phyloP scores from a whole-genome alignment of 2,329 filamentous ascomycete species.

The Venturia oleaginea region DNA sequence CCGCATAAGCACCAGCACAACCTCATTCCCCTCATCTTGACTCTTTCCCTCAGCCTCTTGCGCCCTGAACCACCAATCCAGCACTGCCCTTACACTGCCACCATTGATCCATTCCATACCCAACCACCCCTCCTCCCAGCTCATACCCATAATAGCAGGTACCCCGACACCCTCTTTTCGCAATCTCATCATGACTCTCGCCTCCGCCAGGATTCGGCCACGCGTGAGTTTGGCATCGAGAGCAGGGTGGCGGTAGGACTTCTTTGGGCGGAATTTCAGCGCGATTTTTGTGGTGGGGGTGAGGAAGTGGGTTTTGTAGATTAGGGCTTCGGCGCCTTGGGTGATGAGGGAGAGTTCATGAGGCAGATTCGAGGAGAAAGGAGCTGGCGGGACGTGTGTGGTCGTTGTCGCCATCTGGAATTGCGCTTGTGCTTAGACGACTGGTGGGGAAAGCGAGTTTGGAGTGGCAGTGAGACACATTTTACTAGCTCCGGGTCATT shows the following conservation, averaged over 20 bases:
- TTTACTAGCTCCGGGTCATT: too few species aligned
- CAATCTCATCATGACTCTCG: constrained; percentile 72
- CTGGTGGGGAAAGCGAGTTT: background rate
- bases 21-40: constrained; percentile 23
- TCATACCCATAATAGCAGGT: constrained; percentile 66
- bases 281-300: constrained; percentile 58
- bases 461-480: background rate
- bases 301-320: constrained; percentile 82
- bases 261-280: constrained; percentile 83
- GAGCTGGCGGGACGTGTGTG: constrained; percentile 12
- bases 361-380: constrained; percentile 46
- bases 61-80: constrained; percentile 55
- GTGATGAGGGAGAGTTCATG: constrained; percentile 61
- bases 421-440: background rate
- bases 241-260: constrained; percentile 82
- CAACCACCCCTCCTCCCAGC: constrained; percentile 56
- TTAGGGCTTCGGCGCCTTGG: constrained; percentile 90
- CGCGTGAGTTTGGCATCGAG: constrained; percentile 83
- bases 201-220: constrained; percentile 80
- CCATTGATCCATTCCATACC: constrained; percentile 44
- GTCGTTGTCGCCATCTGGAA: constrained; percentile 6
- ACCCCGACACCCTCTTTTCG: constrained; percentile 71
- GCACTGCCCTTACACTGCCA: constrained; percentile 55
- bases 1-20: constrained; percentile 54
- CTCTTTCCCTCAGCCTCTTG: constrained; percentile 21